Evolutionary conservation across 768 basidiomycete species (phyloP), one percentile per base, ranked within the genome.

Genomic region (Kwoniella sp.): DNA sequence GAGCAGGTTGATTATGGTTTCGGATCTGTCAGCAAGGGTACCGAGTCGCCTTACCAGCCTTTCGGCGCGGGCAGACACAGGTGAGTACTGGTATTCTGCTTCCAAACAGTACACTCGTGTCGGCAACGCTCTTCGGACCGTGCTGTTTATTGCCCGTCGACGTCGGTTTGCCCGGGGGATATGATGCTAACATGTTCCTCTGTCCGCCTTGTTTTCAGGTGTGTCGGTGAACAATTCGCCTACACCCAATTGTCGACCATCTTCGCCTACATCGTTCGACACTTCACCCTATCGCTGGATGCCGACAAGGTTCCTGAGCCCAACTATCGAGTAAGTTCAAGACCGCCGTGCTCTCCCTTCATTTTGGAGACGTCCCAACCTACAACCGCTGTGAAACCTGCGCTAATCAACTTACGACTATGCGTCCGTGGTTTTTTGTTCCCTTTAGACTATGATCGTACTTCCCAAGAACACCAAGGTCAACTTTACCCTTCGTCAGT

Each of bases 1-100:
- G 91, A 95, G 80, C 93, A 93, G 83, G 83, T 98, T 65, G 96
- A 99, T 80, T 99, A 89, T 74, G 96, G 96, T 1, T 99, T 91
- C 79, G 96, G 96, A 57, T 86, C 88, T 64, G 90, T 99, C 55
- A 91, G 89, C 83, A 97, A 97, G 82, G 94, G 94, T 54, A 97
- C 94, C 6, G 91, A 94, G 61, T 91, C 89, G 70, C 92, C 91
- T 53, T 97, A 98, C 79, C 91, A 96, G 78, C 96, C 96, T 1
- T 99, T 99, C 73, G 96, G 96, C 66, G 95, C 96, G 55, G 96
- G 96, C 27, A 85, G 90, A 72, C 95, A 97, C 82, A 84, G 94
- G 68, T 98, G 91, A 80, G 94, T 97, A n/a, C n/a, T n/a, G n/a
- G n/a, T n/a, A n/a, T n/a, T n/a, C n/a, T n/a, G n/a, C n/a, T n/a